These are phyloP conservation scores for Phialemoniopsis sp. DNA, from an alignment of 2,329 filamentous ascomycete species.

Conservation along the genomic window DNA sequence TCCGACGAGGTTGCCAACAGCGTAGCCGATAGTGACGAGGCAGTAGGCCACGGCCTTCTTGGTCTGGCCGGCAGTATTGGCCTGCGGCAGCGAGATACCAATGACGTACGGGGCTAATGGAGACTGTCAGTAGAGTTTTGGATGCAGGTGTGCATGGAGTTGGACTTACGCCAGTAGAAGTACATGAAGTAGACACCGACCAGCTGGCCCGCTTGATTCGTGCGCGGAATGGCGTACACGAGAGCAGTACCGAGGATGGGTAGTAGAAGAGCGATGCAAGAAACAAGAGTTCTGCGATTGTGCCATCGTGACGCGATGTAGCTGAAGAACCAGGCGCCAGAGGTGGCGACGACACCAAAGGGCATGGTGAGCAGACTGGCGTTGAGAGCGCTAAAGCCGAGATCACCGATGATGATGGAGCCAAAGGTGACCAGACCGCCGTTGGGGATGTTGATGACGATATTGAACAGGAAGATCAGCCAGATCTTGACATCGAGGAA, in stretches of 20 bases:
- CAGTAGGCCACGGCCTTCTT: too few species aligned
- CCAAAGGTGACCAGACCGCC: conserved; percentile 11
- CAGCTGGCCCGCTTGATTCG: conserved; percentile 29
- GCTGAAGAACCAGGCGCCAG: neutral
- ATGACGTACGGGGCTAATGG: conserved; percentile 7
- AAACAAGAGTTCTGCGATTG: too few species aligned
- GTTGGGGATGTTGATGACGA: conserved; percentile 13
- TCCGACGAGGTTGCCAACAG: conserved; percentile 31
- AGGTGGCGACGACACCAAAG: conserved; percentile 6
- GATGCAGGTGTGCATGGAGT: neutral
- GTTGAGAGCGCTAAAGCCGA: conserved; percentile 7
- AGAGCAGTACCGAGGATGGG: too few species aligned
- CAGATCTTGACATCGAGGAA: conserved; percentile 13
- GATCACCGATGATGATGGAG: conserved; percentile 10
- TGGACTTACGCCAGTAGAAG: conserved; percentile 26
- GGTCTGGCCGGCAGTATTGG: conserved; percentile 6
- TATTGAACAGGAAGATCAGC: conserved; percentile 13
- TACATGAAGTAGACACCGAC: conserved; percentile 32
- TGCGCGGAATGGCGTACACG: conserved; percentile 3
- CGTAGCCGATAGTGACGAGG: too few species aligned
- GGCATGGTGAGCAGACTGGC: conserved; percentile 8
- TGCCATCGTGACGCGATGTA: neutral
- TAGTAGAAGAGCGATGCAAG: too few species aligned
- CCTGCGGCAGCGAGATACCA: conserved; percentile 8
- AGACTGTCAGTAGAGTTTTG: neutral